Percentiles rank a stretch among this genome's conserved stretches.
Evolutionary conservation across 208 protist genomes (phyloP).

Genomic region (Vickermania ingenoplastis): DNA sequence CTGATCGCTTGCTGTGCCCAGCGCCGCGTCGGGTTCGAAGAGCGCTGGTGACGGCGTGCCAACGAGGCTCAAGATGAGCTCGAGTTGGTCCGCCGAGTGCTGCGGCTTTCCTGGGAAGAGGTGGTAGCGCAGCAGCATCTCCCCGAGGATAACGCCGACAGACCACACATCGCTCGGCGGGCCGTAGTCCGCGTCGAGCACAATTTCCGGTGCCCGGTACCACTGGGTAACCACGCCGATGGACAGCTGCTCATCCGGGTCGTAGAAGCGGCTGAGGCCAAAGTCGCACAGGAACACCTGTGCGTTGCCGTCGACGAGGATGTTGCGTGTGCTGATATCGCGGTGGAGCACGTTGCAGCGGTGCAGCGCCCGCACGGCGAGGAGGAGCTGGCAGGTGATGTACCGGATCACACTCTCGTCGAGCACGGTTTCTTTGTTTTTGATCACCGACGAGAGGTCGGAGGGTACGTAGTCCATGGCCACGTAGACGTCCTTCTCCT

Average conservation of each 20-base stretch:
- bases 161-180: conserved; percentile 84
- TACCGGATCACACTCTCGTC: conserved; percentile 77
- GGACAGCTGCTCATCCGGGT: conserved; percentile 87
- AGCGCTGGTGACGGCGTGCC: conserved; percentile 88
- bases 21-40: conserved; percentile 56
- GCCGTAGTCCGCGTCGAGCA: conserved; percentile 82
- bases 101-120: conserved; percentile 90
- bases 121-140: conserved; percentile 84
- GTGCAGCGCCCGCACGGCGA: conserved; percentile 87
- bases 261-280: conserved; percentile 86
- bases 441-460: conserved; percentile 74
- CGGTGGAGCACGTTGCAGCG: conserved; percentile 73
- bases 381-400: conserved; percentile 78
- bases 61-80: conserved; percentile 88
- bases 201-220: conserved; percentile 90
- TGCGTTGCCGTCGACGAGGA: conserved; percentile 81
- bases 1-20: conserved; percentile 86
- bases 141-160: conserved; percentile 86
- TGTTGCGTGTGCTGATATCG: conserved; percentile 85
- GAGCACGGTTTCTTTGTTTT: conserved; percentile 61
- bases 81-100: conserved; percentile 91
- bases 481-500: conserved; percentile 90
- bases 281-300: conserved; percentile 89
- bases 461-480: conserved; percentile 88
- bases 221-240: conserved; percentile 89